These are phyloP conservation scores for Corinectria fuckeliana DNA, from an alignment of 2,329 filamentous ascomycete genomes.

Conservation along the genomic window DNA sequence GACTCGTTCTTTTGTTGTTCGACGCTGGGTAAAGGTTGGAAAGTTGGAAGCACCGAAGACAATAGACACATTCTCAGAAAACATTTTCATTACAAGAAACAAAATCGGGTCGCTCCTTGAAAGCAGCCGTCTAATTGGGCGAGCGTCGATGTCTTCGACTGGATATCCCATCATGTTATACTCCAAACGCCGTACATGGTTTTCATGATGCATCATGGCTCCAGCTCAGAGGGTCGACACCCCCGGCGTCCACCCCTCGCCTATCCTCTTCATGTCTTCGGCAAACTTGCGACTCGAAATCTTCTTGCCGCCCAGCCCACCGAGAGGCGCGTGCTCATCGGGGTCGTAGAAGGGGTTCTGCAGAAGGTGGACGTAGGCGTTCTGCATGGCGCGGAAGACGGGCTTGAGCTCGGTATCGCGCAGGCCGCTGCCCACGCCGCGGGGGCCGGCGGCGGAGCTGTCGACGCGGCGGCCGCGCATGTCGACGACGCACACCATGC, in stretches of 20 bases:
- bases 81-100: neutral
- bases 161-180: slow-evolving; percentile 32
- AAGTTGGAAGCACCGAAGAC: neutral
- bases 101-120: neutral
- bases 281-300: slow-evolving; percentile 85
- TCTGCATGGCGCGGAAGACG: slow-evolving; percentile 90
- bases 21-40: neutral
- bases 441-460: slow-evolving; percentile 25
- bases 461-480: slow-evolving; percentile 74
- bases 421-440: slow-evolving; percentile 66
- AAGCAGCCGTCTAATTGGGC: neutral
- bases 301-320: slow-evolving; percentile 63
- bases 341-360: slow-evolving; percentile 96
- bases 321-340: slow-evolving; percentile 75
- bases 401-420: slow-evolving; percentile 87
- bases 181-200: slow-evolving; percentile 39
- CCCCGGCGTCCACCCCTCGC: slow-evolving; percentile 82
- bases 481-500: slow-evolving; percentile 89
- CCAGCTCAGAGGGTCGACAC: slow-evolving; percentile 61
- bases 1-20: neutral
- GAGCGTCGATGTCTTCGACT: slow-evolving; percentile 25
- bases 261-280: slow-evolving; percentile 84
- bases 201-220: slow-evolving; percentile 24
- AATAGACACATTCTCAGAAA: neutral
- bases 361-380: slow-evolving; percentile 85